Conservation (phyloP, 441 rosid genomes). For the Croton setiger region DNA sequence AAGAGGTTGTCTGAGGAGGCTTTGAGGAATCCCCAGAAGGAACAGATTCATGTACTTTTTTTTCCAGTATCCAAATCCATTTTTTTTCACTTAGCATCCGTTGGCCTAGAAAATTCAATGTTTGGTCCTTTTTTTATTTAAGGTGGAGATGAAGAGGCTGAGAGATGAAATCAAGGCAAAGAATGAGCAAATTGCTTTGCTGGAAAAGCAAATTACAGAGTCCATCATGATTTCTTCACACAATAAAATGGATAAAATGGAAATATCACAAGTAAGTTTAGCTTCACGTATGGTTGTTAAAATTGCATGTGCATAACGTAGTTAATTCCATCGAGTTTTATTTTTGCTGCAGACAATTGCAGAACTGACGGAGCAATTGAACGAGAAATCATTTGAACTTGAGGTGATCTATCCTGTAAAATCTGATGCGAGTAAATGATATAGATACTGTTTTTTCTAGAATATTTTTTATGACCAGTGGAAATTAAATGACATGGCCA, state of each 20-base stretch:
- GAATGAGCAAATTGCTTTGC: slow-evolving; percentile 66
- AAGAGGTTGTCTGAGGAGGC: slow-evolving; percentile 78
- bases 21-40: slow-evolving; percentile 61
- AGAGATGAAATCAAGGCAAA: slow-evolving; percentile 66
- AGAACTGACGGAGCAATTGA: slow-evolving; percentile 71
- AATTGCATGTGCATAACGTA: slow-evolving; percentile 10
- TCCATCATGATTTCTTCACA: slow-evolving; percentile 50
- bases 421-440: slow-evolving; percentile 1
- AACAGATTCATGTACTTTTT: slow-evolving; percentile 56
- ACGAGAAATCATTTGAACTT: slow-evolving; percentile 94
- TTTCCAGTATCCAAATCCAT: slow-evolving; percentile 8
- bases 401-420: slow-evolving; percentile 55
- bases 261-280: slow-evolving; percentile 58
- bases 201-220: slow-evolving; percentile 77
- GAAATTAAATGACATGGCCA: slow-evolving; percentile 1
- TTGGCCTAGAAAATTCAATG: slow-evolving; percentile 23
- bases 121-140: slow-evolving; percentile 28
- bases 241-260: slow-evolving; percentile 54
- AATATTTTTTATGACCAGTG: slow-evolving; percentile 9
- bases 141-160: slow-evolving; percentile 69
- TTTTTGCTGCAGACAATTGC: slow-evolving; percentile 59
- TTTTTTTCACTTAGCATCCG: slow-evolving; percentile 21
- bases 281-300: neutral
- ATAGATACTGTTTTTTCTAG: too few relatives aligned
- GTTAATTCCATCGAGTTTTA: slow-evolving; percentile 17